A percentile compares a stretch with the other conserved stretches of the same genome.
These are phyloP conservation scores for Sungouiella blattae DNA, from an alignment of 805 yeast genomes.

Conservation along the genomic window DNA sequence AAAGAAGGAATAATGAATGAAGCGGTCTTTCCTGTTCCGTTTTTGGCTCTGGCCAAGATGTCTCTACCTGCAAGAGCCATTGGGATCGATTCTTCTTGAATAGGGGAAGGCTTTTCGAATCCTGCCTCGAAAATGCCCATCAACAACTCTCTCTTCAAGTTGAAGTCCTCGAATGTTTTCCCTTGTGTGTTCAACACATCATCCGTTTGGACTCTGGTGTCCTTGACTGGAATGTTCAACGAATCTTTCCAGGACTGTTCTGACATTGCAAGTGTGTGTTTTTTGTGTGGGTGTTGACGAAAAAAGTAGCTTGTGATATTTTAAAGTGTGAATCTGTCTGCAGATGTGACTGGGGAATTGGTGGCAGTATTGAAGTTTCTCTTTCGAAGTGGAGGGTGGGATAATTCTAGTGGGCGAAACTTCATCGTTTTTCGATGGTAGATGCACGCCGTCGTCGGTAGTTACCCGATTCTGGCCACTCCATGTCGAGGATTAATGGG, in stretches of 20 bases:
- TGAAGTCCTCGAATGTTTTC: conserved; percentile 85
- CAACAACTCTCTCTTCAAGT: conserved; percentile 83
- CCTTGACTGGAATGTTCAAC: conserved; percentile 76
- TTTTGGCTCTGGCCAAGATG: conserved; percentile 94
- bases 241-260: conserved; percentile 59
- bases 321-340: no score
- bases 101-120: conserved; percentile 95
- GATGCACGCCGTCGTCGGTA: no score
- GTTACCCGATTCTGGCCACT: no score
- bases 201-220: conserved; percentile 93
- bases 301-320: no score
- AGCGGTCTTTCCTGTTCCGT: conserved; percentile 98
- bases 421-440: no score
- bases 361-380: no score
- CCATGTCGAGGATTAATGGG: no score
- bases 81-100: conserved; percentile 96
- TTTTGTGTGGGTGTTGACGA: no score
- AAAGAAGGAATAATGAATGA: conserved; percentile 93
- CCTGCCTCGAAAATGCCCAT: conserved; percentile 99
- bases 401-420: no score
- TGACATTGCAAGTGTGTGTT: conserved; percentile 9
- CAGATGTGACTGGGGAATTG: no score
- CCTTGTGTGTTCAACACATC: conserved; percentile 93
- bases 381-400: no score
- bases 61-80: conserved; percentile 94